Conservation (phyloP, 2,329 filamentous ascomycete genomes). For the Exophiala bonariae region DNA sequence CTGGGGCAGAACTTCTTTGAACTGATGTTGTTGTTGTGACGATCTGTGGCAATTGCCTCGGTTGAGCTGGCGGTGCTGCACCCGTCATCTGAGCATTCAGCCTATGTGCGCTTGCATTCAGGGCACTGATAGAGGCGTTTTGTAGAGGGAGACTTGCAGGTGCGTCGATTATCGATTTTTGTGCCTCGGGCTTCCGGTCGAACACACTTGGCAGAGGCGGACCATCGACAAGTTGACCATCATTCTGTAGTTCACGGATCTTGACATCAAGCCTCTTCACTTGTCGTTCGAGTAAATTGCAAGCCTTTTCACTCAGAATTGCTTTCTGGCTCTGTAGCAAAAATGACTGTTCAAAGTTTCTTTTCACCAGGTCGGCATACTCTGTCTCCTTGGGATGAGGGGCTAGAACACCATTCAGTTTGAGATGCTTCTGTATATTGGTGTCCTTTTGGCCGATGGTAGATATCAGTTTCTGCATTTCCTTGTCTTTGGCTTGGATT, state of each 20-base stretch:
- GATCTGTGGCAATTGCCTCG: conserved; percentile 31
- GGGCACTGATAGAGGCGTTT: conserved; percentile 56
- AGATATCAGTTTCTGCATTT: conserved; percentile 58
- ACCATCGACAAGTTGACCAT: conserved; percentile 60
- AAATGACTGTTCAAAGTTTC: conserved; percentile 59
- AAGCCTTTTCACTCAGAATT: conserved; percentile 60
- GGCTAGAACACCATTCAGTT: conserved; percentile 60
- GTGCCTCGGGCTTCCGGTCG: conserved; percentile 47
- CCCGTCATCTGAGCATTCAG: conserved; percentile 47
- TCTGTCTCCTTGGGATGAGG: conserved; percentile 65
- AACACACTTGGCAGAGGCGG: conserved; percentile 61
- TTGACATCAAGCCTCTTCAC: conserved; percentile 64
- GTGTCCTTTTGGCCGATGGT: conserved; percentile 59
- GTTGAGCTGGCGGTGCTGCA: conserved; percentile 32
- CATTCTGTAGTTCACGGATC: conserved; percentile 58
- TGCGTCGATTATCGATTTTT: conserved; percentile 51
- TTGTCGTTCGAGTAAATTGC: conserved; percentile 61
- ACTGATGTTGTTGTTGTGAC: conserved; percentile 14
- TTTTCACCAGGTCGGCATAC: conserved; percentile 57
- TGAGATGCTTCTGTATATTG: conserved; percentile 66
- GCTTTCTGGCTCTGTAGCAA: conserved; percentile 64
- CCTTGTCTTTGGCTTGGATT: conserved; percentile 64
- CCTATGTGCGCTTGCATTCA: conserved; percentile 53
- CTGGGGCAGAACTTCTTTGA: conserved; percentile 43
- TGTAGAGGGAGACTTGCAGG: conserved; percentile 53